These are phyloP conservation scores for Nannochloropsis granulata DNA, from an alignment of 108 stramenopile species.

Conservation along the genomic window DNA sequence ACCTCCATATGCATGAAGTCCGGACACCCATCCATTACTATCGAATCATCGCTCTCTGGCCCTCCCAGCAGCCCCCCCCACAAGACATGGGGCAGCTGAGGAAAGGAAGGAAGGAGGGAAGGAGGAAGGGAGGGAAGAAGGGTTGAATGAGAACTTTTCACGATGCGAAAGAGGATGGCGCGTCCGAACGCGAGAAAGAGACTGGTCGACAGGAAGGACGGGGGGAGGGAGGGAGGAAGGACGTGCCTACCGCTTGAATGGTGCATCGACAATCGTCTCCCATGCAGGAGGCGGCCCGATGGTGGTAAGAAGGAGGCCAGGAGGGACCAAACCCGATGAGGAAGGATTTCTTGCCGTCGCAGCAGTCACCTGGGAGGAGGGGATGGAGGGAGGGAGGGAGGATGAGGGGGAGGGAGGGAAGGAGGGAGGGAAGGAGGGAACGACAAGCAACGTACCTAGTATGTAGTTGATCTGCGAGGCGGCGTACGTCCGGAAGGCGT, in stretches of 20 bases:
- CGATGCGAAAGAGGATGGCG: too few relatives aligned
- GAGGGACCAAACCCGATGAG: background rate
- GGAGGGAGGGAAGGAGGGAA: background rate
- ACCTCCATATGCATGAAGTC: background rate
- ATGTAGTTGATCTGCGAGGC: background rate
- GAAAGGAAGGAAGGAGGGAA: too few relatives aligned
- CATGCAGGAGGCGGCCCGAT: background rate
- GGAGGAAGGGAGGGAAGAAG: too few relatives aligned
- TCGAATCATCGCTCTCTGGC: background rate
- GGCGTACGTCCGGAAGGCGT: background rate
- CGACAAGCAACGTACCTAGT: background rate
- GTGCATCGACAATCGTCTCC: background rate
- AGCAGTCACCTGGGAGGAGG: background rate
- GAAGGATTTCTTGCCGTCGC: background rate
- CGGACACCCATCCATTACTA: background rate
- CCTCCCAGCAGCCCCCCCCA: background rate
- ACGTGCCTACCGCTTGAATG: background rate
- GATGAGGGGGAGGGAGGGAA: background rate
- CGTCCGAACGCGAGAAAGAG: too few relatives aligned
- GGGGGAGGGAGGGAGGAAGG: too few relatives aligned
- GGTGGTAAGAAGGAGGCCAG: background rate
- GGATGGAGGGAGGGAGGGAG: background rate
- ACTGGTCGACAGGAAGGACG: too few relatives aligned
- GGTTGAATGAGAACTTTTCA: too few relatives aligned
- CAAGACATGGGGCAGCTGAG: background rate